Conservation (phyloP, 768 basidiomycete genomes). For the Trametes punicea region DNA sequence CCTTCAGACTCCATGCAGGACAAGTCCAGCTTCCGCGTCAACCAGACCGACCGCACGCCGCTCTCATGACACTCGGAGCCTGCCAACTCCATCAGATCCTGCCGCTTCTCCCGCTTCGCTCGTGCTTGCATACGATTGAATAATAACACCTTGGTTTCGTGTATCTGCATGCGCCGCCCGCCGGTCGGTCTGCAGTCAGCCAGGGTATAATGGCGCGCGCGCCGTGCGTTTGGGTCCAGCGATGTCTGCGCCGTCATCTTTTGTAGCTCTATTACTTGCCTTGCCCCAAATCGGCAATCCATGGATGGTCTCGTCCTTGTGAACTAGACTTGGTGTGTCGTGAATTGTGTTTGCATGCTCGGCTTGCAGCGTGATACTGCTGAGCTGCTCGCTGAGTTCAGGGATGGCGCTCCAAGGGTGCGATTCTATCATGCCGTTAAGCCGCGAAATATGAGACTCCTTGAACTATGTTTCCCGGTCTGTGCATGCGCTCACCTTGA, state of each 20-base stretch:
- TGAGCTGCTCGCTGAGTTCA: not conserved
- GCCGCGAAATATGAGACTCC: too few species aligned
- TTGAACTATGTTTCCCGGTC: too few species aligned
- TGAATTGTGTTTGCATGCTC: not conserved
- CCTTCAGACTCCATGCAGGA: slow-evolving; percentile 81
- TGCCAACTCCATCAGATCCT: not conserved
- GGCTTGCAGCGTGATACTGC: not conserved
- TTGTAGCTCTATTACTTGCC: slow-evolving; percentile 16
- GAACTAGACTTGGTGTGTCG: slow-evolving; percentile 1
- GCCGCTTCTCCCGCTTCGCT: not conserved
- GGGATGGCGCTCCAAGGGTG: not conserved
- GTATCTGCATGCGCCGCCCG: not conserved
- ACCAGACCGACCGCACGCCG: slow-evolving; percentile 30
- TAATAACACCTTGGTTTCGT: not conserved
- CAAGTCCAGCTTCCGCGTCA: slow-evolving; percentile 72
- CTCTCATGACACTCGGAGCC: slow-evolving; percentile 25
- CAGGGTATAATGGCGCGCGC: slow-evolving; percentile 5
- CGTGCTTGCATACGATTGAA: slow-evolving; percentile 9
- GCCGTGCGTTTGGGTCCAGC: not conserved
- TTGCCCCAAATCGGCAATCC: slow-evolving; percentile 7
- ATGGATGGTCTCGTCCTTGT: not conserved
- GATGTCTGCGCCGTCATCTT: slow-evolving; percentile 2
- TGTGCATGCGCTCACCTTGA: too few species aligned
- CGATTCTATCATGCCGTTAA: too few species aligned
- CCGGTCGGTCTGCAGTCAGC: not conserved